phyloP scores from a whole-genome alignment of 2,329 filamentous ascomycete genomes.

The Aspergillus sp. region DNA sequence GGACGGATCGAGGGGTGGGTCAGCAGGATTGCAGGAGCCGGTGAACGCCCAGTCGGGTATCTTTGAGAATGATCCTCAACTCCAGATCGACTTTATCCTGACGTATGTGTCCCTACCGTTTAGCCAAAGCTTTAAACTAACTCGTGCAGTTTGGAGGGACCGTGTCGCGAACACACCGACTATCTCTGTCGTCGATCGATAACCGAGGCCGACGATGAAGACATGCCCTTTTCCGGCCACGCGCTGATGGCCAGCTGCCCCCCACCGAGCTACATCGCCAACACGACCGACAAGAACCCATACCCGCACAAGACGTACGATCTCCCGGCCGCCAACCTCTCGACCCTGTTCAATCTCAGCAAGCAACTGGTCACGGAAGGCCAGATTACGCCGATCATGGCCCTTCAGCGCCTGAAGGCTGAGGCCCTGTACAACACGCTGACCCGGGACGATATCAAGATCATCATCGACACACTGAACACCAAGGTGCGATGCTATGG shows the following conservation, averaged over 20 bases:
- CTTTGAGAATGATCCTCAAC: slow-evolving; percentile 41
- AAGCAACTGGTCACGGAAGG: slow-evolving; percentile 74
- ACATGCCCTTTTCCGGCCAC: slow-evolving; percentile 66
- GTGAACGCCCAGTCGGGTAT: slow-evolving; percentile 28
- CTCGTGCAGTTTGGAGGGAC: slow-evolving; percentile 50
- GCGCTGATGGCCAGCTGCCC: slow-evolving; percentile 90
- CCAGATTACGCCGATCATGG: slow-evolving; percentile 86
- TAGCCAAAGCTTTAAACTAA: background rate
- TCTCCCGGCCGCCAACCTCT: slow-evolving; percentile 66
- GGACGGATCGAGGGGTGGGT: slow-evolving; percentile 13
- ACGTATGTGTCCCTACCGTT: slow-evolving; percentile 28
- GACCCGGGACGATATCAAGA: slow-evolving; percentile 60
- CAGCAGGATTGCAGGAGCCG: slow-evolving; percentile 12
- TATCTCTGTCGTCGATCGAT: slow-evolving; percentile 76
- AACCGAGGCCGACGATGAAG: slow-evolving; percentile 53
- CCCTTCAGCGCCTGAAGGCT: slow-evolving; percentile 72
- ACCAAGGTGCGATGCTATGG: slow-evolving; percentile 88
- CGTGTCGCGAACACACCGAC: slow-evolving; percentile 53
- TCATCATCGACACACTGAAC: slow-evolving; percentile 65
- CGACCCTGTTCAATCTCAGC: slow-evolving; percentile 78
- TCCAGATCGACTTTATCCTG: slow-evolving; percentile 43
- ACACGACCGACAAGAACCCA: slow-evolving; percentile 45
- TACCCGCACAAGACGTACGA: slow-evolving; percentile 72
- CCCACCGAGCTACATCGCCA: slow-evolving; percentile 57
- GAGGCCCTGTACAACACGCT: slow-evolving; percentile 65